A percentile compares a stretch with the other conserved stretches of the same genome.
These are phyloP conservation scores for Emericellopsis atlantica DNA, from an alignment of 2,329 filamentous ascomycete genomes.

Conservation along the genomic window DNA sequence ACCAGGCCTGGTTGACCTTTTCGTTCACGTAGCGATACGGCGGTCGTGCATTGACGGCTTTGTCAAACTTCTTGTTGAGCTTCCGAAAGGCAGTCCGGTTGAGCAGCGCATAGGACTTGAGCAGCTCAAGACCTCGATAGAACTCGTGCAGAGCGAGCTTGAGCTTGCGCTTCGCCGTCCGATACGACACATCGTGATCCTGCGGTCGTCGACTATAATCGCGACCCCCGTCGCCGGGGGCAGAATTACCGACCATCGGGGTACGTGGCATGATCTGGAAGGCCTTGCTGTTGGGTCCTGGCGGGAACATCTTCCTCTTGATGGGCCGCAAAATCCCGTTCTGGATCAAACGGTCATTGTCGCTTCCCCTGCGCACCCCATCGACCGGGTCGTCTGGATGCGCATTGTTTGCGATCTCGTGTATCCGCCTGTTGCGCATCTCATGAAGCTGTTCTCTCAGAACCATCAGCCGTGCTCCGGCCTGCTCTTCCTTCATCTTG, in stretches of 20 bases:
- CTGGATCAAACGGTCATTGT: neutral
- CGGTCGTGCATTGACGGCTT: constrained; percentile 67
- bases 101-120: constrained; percentile 82
- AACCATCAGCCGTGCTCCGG: constrained; percentile 54
- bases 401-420: constrained; percentile 45
- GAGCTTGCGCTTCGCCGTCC: constrained; percentile 79
- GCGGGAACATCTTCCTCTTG: constrained; percentile 38
- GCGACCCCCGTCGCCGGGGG: constrained; percentile 19
- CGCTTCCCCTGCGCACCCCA: neutral
- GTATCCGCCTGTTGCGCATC: constrained; percentile 73
- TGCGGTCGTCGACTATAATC: constrained; percentile 39
- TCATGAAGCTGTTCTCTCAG: constrained; percentile 81
- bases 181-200: constrained; percentile 58
- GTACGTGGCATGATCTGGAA: constrained; percentile 41
- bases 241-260: constrained; percentile 22
- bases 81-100: constrained; percentile 93
- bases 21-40: constrained; percentile 76
- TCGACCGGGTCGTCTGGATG: neutral
- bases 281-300: constrained; percentile 48
- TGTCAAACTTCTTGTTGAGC: constrained; percentile 98
- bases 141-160: constrained; percentile 88
- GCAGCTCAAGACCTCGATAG: constrained; percentile 78
- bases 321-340: constrained; percentile 39
- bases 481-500: constrained; percentile 74
- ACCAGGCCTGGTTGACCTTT: constrained; percentile 81